Conservation (phyloP, 2,329 filamentous ascomycete genomes). For the Periconia macrospinosa region DNA sequence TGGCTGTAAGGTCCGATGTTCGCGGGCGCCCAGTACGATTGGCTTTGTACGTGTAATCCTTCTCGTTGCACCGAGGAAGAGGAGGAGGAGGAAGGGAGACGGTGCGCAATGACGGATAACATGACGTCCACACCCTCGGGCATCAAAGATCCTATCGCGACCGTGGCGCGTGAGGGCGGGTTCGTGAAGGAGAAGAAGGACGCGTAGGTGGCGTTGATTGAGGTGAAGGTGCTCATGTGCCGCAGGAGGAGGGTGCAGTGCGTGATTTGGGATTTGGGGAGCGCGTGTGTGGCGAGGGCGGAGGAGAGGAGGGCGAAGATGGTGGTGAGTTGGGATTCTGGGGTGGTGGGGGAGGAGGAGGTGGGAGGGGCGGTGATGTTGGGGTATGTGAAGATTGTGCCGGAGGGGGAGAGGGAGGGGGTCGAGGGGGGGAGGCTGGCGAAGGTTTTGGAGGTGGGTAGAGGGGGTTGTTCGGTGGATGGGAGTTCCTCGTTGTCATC, state of each 20-base stretch:
- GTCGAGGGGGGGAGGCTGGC: constrained; percentile 9
- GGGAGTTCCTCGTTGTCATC: background rate
- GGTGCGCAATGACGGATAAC: constrained; percentile 53
- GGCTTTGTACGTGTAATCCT: constrained; percentile 84
- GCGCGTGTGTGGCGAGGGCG: constrained; percentile 26
- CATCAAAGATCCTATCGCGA: constrained; percentile 72
- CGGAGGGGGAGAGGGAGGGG: constrained; percentile 5
- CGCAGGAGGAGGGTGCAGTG: constrained; percentile 69
- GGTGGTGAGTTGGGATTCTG: constrained; percentile 35
- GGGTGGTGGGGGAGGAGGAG: background rate
- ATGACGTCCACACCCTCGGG: constrained; percentile 63
- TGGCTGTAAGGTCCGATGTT: constrained; percentile 98
- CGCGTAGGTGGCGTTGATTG: constrained; percentile 75
- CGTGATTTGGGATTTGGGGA: constrained; percentile 33
- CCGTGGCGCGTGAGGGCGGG: constrained; percentile 81
- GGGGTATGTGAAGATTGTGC: constrained; percentile 52
- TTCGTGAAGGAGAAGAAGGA: constrained; percentile 75
- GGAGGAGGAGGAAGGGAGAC: no score
- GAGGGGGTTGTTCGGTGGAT: background rate
- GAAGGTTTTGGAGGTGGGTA: background rate
- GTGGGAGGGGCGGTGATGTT: constrained; percentile 23
- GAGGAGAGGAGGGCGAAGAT: constrained; percentile 43
- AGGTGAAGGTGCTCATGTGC: constrained; percentile 76
- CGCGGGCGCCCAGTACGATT: constrained; percentile 96
- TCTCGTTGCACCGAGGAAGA: constrained; percentile 30